Evolutionary conservation across 139 green algal species (phyloP).

Genomic region (Eudorina sp.): DNA sequence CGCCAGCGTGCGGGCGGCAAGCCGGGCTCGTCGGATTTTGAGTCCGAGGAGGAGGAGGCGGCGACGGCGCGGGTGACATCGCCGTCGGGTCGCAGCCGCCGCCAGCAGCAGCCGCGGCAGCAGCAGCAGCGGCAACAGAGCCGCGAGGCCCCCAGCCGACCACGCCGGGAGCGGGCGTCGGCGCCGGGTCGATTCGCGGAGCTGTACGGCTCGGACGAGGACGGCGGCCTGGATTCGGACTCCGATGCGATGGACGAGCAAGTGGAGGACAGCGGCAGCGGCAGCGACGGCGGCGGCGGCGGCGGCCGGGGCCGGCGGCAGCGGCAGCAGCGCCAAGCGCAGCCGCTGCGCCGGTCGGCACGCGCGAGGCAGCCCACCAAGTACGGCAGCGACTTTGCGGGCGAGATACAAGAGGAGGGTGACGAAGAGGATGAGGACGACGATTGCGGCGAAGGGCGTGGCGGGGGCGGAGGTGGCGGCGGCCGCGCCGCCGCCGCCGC

Average conservation of each 20-base stretch:
- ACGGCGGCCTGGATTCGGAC: not conserved
- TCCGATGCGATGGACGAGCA: not conserved
- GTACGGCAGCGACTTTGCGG: slow-evolving; percentile 16
- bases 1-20: not conserved
- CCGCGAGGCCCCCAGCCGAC: not conserved
- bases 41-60: not conserved
- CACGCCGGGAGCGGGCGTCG: not conserved
- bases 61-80: not conserved
- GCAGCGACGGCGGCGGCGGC: slow-evolving; percentile 3
- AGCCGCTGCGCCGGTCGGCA: slow-evolving; percentile 1
- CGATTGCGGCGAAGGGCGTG: not conserved
- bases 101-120: not conserved
- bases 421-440: not conserved
- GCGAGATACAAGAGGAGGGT: not conserved
- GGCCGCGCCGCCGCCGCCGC: not conserved
- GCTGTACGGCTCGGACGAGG: not conserved
- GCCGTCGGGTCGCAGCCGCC: not conserved
- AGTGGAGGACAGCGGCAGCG: not conserved
- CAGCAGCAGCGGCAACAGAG: not conserved
- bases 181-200: not conserved
- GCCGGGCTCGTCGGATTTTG: not conserved
- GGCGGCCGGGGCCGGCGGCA: too few species aligned
- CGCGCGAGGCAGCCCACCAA: not conserved
- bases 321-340: not conserved
- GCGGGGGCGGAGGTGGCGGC: not conserved